Percentiles rank a stretch among this genome's conserved stretches.
phyloP scores from a whole-genome alignment of 495 filamentous ascomycete species.

The Tuber brumale region DNA sequence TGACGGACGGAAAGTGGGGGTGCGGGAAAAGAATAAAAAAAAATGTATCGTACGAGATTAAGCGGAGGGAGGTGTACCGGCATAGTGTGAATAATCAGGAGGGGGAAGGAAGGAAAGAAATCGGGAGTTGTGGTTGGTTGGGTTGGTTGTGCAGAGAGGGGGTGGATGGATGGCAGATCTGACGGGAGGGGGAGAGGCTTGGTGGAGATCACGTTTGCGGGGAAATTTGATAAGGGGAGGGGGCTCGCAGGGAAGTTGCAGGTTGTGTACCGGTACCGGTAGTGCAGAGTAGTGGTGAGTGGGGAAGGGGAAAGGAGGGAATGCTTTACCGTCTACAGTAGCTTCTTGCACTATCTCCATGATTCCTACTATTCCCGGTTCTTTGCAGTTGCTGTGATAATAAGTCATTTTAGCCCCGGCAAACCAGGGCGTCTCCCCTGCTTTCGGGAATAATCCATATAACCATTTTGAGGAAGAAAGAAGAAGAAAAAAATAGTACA shows the following conservation, averaged over 20 bases:
- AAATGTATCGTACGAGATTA: neutral
- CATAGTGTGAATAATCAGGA: neutral
- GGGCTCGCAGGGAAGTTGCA: neutral
- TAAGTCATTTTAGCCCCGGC: neutral
- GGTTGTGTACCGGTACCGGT: neutral
- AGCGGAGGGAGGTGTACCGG: neutral
- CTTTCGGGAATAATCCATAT: neutral
- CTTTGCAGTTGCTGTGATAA: slow-evolving; percentile 63
- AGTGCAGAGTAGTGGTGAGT: neutral
- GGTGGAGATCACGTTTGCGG: slow-evolving; percentile 5
- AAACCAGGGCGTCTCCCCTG: neutral
- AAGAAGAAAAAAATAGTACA: neutral
- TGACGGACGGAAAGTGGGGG: neutral
- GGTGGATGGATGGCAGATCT: slow-evolving; percentile 3
- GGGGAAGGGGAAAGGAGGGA: slow-evolving; percentile 8
- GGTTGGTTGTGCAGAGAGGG: neutral
- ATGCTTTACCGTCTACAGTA: slow-evolving; percentile 61
- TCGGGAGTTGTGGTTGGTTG: neutral
- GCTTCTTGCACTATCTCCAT: slow-evolving; percentile 88
- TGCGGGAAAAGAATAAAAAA: neutral
- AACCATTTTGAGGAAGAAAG: neutral
- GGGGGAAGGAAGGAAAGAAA: neutral
- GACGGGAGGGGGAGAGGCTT: neutral
- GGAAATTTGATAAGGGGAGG: slow-evolving; percentile 6
- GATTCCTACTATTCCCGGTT: slow-evolving; percentile 81